Percentiles rank a stretch among this genome's conserved stretches.
phyloP scores from a whole-genome alignment of 495 filamentous ascomycete genomes.

The Podospora didyma region DNA sequence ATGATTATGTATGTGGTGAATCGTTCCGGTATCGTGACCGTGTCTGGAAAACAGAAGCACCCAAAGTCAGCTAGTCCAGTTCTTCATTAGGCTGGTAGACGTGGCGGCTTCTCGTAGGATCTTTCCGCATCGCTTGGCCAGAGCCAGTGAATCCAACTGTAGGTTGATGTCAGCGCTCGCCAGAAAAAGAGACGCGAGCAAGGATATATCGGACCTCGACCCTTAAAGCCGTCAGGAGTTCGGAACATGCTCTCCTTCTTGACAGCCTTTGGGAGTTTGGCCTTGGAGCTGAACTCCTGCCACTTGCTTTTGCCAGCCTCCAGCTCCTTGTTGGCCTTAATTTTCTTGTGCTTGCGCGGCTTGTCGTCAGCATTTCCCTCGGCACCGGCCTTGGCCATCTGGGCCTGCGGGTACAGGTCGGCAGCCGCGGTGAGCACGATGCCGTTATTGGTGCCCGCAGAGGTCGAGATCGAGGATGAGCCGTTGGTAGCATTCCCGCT shows the following conservation, averaged over 20 bases:
- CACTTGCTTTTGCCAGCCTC: conserved; percentile 90
- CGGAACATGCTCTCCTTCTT: conserved; percentile 98
- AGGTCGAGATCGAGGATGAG: background rate
- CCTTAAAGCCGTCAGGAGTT: conserved; percentile 78
- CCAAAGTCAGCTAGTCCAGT: conserved; percentile 49
- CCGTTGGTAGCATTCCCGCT: background rate
- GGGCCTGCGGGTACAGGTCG: conserved; percentile 78
- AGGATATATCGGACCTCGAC: conserved; percentile 60
- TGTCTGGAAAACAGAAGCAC: conserved; percentile 17
- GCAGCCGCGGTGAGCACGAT: conserved; percentile 82
- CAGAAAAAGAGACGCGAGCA: background rate
- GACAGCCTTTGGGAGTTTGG: conserved; percentile 64
- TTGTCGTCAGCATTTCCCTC: conserved; percentile 32
- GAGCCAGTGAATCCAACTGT: conserved; percentile 94
- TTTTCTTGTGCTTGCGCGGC: conserved; percentile 58
- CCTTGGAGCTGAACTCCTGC: conserved; percentile 84
- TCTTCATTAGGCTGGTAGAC: conserved; percentile 82
- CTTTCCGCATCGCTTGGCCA: conserved; percentile 90
- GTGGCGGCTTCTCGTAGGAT: conserved; percentile 75
- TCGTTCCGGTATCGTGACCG: background rate
- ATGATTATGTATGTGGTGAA: background rate
- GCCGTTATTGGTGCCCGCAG: conserved; percentile 37
- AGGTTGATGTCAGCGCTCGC: conserved; percentile 31
- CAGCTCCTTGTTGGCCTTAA: conserved; percentile 85
- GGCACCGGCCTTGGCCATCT: conserved; percentile 48